Base-by-base conservation (phyloP, 805 yeast species). In the Dipodascus geniculatus region DNA sequence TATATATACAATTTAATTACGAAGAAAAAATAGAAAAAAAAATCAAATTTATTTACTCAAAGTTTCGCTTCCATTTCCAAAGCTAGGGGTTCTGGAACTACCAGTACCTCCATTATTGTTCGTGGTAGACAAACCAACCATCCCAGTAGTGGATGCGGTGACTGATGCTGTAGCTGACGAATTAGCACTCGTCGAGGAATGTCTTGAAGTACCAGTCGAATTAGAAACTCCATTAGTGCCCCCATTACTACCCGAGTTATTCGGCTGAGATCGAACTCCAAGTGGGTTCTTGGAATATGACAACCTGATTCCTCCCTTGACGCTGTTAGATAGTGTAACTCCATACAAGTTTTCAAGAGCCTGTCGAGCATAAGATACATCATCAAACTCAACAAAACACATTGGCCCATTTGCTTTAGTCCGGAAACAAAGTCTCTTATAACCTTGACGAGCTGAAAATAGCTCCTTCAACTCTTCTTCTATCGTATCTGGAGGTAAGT, bases 351-450 rank as follows among this genome's bases (percentile, higher is more conserved):
- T 96, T 28, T 96, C 96, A 55, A 93, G 74, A 0, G 98, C 97
- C 62, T 87, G 77, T 1, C 98, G 88, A 1, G 99, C 99, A 69
- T 80, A 85, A 2, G 85, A 83, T 52, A 93, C 96, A 67, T 91
- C 97, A 61, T 93, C 99, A 72, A 93, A 93, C 73, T 93, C 99
- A 53, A 93, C 99, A 75, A 93, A 93, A 69, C 99, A 93, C 98
- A 93, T 93, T 53, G 99, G 99, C 2, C 99, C 98, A 60, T 75
- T 77, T 50, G 75, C 76, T 69, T 89, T 88, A 17, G 95, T 90
- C 61, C 96, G 78, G 74, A 93, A 93, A 20, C 96, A 86, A 52
- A 93, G 76, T 53, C 99, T 75, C 66, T 96, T 83, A 73, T 93
- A 93, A 1, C 99, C 99, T 56, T 84, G 82, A 63, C 91, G 96